Percentiles rank a stretch among this genome's conserved stretches.
These are phyloP conservation scores for Syzygium syzygioides DNA, from an alignment of 441 rosid genomes.

Conservation along the genomic window DNA sequence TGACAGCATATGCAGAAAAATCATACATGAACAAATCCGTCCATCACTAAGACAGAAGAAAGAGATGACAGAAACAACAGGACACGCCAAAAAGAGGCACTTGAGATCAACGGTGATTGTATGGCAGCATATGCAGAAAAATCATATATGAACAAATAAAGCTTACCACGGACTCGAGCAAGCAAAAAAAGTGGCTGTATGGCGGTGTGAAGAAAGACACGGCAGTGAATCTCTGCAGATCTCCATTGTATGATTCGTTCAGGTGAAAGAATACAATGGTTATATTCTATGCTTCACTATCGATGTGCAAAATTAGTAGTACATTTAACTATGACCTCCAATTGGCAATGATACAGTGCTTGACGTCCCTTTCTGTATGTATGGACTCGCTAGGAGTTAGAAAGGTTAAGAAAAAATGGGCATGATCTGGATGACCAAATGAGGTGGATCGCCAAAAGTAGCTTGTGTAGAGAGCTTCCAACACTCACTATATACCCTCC, in stretches of 20 bases:
- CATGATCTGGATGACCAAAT: background rate
- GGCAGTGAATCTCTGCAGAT: background rate
- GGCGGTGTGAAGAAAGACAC: background rate
- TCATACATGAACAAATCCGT: background rate
- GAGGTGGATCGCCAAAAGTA: background rate
- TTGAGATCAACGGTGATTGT: background rate
- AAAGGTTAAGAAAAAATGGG: background rate
- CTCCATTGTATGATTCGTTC: background rate
- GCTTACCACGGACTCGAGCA: background rate
- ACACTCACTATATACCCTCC: background rate
- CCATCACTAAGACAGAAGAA: background rate
- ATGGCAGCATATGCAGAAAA: background rate
- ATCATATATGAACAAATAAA: background rate
- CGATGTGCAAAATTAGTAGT: background rate
- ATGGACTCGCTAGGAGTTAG: background rate
- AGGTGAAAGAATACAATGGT: background rate
- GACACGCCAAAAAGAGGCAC: background rate
- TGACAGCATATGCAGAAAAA: background rate
- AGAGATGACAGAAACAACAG: background rate
- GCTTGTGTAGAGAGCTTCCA: background rate
- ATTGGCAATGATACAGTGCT: background rate
- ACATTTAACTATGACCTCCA: background rate
- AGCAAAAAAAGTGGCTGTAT: background rate
- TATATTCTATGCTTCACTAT: background rate
- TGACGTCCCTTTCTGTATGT: background rate